Base-by-base conservation (phyloP, 2,329 filamentous ascomycete genomes). In the Sarocladium brachiariae region DNA sequence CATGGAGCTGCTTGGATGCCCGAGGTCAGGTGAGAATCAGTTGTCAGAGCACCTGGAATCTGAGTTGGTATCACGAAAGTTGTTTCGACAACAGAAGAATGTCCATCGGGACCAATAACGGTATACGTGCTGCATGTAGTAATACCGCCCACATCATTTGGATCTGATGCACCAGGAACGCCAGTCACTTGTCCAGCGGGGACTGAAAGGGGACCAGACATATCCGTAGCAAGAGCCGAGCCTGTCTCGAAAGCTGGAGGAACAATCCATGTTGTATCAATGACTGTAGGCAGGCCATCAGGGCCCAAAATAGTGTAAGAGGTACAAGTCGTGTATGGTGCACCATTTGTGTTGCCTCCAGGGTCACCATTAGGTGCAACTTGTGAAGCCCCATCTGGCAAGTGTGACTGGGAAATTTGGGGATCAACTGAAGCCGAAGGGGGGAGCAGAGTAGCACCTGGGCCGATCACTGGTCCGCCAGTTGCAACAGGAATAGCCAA, bases 41-140 rank as follows among this genome's bases (percentile, higher is more conserved):
- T 47, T 2, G 43, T n/a, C 4, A 50, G 55, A 47, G 43, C 43
- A 3, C 43, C 43, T 2, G 43, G 33, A 18, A 5, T 23, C 19
- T 47, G 55, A 19, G 55, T 52, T 31, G 59, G 50, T 30, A 58
- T 51, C 8, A 59, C 51, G 49, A 55, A 63, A 2, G 59, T 63
- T 0, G 59, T 60, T 41, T 61, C 59, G 41, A 63, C 53, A 9
- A 63, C 52, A 16, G 63, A 65, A 11, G 58, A 60, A 13, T 59
- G 54, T 10, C 63, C 63, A 33, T 61, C 59, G 21, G 51, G 30
- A 2, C 59, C 59, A 23, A 52, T 57, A 35, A 48, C 11, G 27
- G 50, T 51, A n/a, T 48, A 49, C 9, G 50, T 51, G 21, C 41
- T 49, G 25, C 50, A 51, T 19, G 50, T 51, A 25, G 50, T 51